These are phyloP conservation scores for Ceratocystis colombiana DNA, from an alignment of 2,329 filamentous ascomycete genomes.

Conservation along the genomic window DNA sequence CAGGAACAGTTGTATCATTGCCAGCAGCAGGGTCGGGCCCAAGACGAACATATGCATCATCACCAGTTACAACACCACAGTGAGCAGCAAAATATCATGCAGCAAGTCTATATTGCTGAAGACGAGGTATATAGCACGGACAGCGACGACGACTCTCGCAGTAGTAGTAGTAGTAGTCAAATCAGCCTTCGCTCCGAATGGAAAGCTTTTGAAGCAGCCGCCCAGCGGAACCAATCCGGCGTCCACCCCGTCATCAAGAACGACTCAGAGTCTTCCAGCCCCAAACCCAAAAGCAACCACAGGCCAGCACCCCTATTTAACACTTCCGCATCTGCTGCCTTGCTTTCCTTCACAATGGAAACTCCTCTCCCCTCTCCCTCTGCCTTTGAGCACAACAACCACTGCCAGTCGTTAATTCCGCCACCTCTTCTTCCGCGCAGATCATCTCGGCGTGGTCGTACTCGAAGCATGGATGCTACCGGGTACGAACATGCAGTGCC, in stretches of 20 bases:
- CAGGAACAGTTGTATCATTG: neutral
- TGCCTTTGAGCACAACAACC: conserved; percentile 12
- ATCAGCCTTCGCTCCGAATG: conserved; percentile 18
- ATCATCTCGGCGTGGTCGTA: conserved; percentile 19
- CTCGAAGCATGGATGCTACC: neutral
- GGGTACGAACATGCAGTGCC: conserved; percentile 2
- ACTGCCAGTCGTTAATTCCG: conserved; percentile 17
- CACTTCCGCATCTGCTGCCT: neutral
- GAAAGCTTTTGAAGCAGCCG: conserved; percentile 20
- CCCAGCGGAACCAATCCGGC: conserved; percentile 10
- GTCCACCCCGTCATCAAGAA: conserved; percentile 11
- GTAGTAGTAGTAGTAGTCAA: conserved; percentile 11
- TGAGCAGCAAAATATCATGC: conserved; percentile 1
- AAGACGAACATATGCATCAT: neutral
- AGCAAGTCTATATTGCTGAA: conserved; percentile 17
- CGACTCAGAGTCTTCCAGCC: neutral
- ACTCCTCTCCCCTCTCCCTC: neutral
- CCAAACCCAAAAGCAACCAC: neutral
- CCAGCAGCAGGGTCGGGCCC: neutral
- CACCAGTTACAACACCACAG: conserved; percentile 3
- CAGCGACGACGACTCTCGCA: conserved; percentile 6
- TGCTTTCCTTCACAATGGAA: conserved; percentile 17
- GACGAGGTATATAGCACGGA: conserved; percentile 19
- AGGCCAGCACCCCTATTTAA: neutral
- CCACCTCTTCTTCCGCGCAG: conserved; percentile 13